A percentile compares a stretch with the other conserved stretches of the same genome.
These are phyloP conservation scores for Stylosanthes scabra DNA, from an alignment of 331 rosid species.

Conservation along the genomic window DNA sequence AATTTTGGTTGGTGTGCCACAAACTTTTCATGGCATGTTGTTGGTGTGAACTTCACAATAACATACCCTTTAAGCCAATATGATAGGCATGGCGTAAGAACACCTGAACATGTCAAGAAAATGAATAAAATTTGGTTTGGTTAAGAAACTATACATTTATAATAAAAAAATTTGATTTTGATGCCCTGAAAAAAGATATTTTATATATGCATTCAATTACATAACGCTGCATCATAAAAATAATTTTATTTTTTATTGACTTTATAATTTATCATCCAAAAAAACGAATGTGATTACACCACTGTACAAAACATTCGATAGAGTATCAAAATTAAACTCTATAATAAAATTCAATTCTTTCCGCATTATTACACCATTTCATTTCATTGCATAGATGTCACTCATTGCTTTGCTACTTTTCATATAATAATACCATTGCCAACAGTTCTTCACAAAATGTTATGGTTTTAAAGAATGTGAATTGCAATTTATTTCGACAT, in stretches of 20 bases:
- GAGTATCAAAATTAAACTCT: too few species aligned
- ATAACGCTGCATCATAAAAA: too few species aligned
- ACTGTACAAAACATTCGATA: too few species aligned
- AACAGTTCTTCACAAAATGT: conserved; percentile 8
- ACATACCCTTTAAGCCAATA: conserved; percentile 56
- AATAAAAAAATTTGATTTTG: too few species aligned
- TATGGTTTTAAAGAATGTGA: conserved; percentile 36
- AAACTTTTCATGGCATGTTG: conserved; percentile 68
- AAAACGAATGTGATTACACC: too few species aligned
- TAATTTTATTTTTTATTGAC: too few species aligned
- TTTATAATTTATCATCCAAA: too few species aligned
- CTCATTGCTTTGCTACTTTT: conserved; percentile 33
- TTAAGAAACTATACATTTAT: conserved; percentile 4
- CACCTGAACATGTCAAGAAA: conserved; percentile 57
- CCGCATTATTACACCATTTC: not conserved
- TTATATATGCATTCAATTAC: too few species aligned
- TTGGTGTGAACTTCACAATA: conserved; percentile 49
- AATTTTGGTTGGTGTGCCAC: conserved; percentile 68
- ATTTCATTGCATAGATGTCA: not conserved
- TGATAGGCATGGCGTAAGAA: conserved; percentile 30
- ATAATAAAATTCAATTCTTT: not conserved
- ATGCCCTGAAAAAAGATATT: too few species aligned
- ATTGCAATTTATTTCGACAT: conserved; percentile 3
- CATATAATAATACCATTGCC: not conserved
- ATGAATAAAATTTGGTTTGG: conserved; percentile 50